Evolutionary conservation across 163 green algal species (phyloP).

Genomic region (Botryococcus braunii): DNA sequence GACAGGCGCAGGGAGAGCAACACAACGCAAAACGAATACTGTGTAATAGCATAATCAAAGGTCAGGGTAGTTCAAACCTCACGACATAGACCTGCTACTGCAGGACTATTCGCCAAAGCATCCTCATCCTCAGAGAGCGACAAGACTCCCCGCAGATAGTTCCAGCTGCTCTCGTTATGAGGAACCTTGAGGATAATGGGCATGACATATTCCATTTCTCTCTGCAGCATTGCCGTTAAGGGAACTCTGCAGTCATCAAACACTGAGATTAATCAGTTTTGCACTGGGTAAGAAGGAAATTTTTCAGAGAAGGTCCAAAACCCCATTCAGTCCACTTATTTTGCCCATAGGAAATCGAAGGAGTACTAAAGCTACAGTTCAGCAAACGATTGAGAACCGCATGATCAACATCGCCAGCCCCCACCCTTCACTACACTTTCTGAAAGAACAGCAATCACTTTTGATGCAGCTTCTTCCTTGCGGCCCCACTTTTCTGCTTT

Average conservation of each 20-base stretch:
- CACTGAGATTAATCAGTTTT: background rate
- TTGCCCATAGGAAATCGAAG: background rate
- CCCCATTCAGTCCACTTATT: background rate
- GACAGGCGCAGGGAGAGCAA: too few relatives aligned
- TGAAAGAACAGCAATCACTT: background rate
- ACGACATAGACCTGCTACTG: too few relatives aligned
- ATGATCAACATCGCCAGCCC: background rate
- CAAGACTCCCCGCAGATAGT: slow-evolving; percentile 68
- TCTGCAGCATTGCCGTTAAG: slow-evolving; percentile 7
- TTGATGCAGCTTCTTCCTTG: background rate
- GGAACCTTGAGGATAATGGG: slow-evolving; percentile 36
- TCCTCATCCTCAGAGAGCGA: too few relatives aligned
- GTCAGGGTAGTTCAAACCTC: too few relatives aligned
- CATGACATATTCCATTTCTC: slow-evolving; percentile 48
- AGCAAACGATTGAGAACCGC: background rate
- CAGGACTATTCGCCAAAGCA: too few relatives aligned
- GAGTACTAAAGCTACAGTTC: background rate
- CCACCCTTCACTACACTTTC: background rate
- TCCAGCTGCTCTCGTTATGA: slow-evolving; percentile 73
- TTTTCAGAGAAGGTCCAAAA: background rate
- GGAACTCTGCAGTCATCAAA: background rate
- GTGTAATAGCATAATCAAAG: too few relatives aligned
- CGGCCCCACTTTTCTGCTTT: background rate
- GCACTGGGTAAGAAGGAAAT: background rate
- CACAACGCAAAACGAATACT: too few relatives aligned